Evolutionary conservation across 352 stramenopile species (phyloP), one percentile per base, ranked within the genome.

Genomic region (Phytopythium helicoides): DNA sequence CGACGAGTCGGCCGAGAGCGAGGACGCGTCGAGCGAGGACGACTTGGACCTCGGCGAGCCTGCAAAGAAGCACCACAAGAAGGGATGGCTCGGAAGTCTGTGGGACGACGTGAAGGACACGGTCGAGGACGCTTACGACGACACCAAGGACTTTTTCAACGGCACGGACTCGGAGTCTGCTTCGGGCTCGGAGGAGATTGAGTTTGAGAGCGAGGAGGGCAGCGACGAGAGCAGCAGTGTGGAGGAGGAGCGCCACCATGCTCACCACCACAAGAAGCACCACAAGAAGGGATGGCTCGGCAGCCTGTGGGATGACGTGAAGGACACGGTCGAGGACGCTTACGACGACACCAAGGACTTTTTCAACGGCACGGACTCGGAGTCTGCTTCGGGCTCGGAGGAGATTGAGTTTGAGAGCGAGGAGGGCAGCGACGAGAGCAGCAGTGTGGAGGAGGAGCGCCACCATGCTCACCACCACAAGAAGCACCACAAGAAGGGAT

Each of bases 101-200:
- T 39, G 58, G n/a, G 64, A 73, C 36, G 39, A 59, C 6, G 57
- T 67, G 9, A 58, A 59, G n/a, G 70, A 61, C 22, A 57, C 52
- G 49, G 47, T 47, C 10, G 58, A 45, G 21, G 60, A 75, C 31
- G 53, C 53, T 11, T 58, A 53, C 21, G 47, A 81, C 6, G 45
- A 63, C 25, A 51, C 60, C 0, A 52, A 66, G 47, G 66, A 75
- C 55, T 61, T 52, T 36, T 22, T 64, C 4, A 60, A 66, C 19
- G 66, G 54, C 34, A 54, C 54, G 9, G 48, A 66, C 12, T 72
- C 62, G 21, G 47, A 52, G 16, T 67, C 62, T 3, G 55, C 26
- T 6, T 54, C 48, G 15, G 35, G 35, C 1, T 58, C 63, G 15
- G 56, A 50, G 0, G 67, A 55, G n/a, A 21, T 62, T 31, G 60